Evolutionary conservation across 768 basidiomycete genomes (phyloP).

Genomic region (Suillus clintonianus): DNA sequence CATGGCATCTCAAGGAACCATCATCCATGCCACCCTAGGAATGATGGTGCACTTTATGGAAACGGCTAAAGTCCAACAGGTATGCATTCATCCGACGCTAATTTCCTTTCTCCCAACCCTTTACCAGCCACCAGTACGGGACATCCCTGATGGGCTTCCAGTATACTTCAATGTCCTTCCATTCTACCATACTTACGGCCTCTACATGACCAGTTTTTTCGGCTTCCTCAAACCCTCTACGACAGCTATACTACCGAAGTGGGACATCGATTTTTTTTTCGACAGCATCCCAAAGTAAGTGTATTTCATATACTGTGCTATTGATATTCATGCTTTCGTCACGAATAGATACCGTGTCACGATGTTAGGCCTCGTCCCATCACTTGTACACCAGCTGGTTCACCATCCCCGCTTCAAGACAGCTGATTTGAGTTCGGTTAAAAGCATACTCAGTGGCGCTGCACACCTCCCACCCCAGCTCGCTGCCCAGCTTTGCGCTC

Average conservation of each 20-base stretch:
- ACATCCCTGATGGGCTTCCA: conserved; percentile 42
- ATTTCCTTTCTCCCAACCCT: not conserved
- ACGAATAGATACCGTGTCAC: conserved; percentile 50
- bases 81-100: not conserved
- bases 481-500: conserved; percentile 35
- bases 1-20: conserved; percentile 64
- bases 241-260: conserved; percentile 50
- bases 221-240: conserved; percentile 44
- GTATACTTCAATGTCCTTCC: conserved; percentile 55
- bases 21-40: conserved; percentile 43
- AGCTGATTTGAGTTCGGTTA: conserved; percentile 52
- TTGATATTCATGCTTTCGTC: not conserved
- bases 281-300: conserved; percentile 55
- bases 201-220: conserved; percentile 49
- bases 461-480: conserved; percentile 62
- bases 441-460: conserved; percentile 45
- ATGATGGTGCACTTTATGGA: conserved; percentile 27
- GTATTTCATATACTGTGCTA: not conserved
- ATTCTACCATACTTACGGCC: conserved; percentile 61
- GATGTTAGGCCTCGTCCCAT: conserved; percentile 50
- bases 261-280: conserved; percentile 52
- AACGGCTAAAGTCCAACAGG: conserved; percentile 10
- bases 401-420: conserved; percentile 44
- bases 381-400: conserved; percentile 57
- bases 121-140: conserved; percentile 34